Conservation (phyloP, 192 early-diverging fungal species). For the Glomus cerebriforme region DNA sequence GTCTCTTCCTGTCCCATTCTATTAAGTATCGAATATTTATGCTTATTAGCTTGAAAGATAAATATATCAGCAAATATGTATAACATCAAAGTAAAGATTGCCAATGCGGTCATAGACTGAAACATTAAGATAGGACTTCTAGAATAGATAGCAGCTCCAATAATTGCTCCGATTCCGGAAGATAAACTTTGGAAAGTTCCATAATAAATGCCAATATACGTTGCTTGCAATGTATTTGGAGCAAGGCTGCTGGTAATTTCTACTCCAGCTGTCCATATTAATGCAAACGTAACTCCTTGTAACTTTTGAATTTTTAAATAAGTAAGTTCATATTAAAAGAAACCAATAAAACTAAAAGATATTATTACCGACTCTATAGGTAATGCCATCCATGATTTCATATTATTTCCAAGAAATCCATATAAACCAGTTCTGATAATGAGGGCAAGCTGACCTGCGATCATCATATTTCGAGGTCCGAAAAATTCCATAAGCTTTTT, state of each 20-base stretch:
- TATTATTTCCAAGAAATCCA: background rate
- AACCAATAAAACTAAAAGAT: no score
- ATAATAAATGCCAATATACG: background rate
- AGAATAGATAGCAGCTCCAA: background rate
- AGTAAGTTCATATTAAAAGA: background rate
- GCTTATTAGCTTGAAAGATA: background rate
- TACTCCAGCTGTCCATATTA: background rate
- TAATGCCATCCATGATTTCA: background rate
- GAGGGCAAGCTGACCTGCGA: background rate
- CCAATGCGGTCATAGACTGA: background rate
- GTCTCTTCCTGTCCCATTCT: no score
- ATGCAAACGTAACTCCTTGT: background rate
- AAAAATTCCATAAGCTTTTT: background rate
- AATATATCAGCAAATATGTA: background rate
- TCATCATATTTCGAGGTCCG: background rate
- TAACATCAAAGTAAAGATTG: background rate
- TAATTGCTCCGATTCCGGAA: background rate
- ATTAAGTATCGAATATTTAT: no score
- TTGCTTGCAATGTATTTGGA: background rate
- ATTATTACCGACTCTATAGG: background rate
- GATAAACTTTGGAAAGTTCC: background rate
- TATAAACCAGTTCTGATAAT: background rate
- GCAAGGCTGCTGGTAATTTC: background rate
- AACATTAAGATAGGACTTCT: background rate
- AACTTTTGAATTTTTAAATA: background rate